Conservation (phyloP, 2,329 filamentous ascomycete species). For the Cyphellophora europaea region DNA sequence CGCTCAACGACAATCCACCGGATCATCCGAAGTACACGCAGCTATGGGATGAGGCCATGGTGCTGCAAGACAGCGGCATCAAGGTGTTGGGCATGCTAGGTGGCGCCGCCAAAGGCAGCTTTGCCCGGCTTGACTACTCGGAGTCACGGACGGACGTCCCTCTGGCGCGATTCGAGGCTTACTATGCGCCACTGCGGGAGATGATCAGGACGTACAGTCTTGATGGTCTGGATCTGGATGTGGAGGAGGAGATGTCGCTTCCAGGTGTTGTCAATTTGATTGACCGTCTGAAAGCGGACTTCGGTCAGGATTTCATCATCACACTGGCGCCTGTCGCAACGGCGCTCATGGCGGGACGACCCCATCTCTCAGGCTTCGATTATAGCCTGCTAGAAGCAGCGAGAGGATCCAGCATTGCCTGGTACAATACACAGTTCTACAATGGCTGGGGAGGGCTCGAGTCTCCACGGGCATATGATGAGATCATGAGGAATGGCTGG, state of each 20-base stretch:
- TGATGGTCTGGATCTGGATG: constrained; percentile 67
- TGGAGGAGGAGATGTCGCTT: constrained; percentile 68
- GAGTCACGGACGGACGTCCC: constrained; percentile 31
- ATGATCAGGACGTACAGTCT: constrained; percentile 53
- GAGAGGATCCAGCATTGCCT: constrained; percentile 58
- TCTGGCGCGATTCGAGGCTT: constrained; percentile 56
- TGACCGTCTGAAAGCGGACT: constrained; percentile 49
- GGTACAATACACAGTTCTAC: constrained; percentile 93
- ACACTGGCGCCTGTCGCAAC: constrained; percentile 75
- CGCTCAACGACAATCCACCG: constrained; percentile 71
- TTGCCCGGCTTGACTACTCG: constrained; percentile 44
- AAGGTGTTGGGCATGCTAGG: constrained; percentile 82
- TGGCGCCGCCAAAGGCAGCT: constrained; percentile 71
- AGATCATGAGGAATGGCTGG: constrained; percentile 52
- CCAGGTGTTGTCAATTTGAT: constrained; percentile 57
- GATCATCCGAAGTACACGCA: constrained; percentile 57
- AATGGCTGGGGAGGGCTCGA: constrained; percentile 71
- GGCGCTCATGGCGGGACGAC: constrained; percentile 51
- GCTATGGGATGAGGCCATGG: constrained; percentile 68
- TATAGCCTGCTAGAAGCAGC: constrained; percentile 66
- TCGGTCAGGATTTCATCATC: constrained; percentile 55
- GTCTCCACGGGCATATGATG: constrained; percentile 34
- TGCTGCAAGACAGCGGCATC: constrained; percentile 63
- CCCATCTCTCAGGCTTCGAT: constrained; percentile 67
- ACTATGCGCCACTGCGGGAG: constrained; percentile 60